Conservation (phyloP, 2,329 filamentous ascomycete species). For the Neofusicoccum kwambonambiense region DNA sequence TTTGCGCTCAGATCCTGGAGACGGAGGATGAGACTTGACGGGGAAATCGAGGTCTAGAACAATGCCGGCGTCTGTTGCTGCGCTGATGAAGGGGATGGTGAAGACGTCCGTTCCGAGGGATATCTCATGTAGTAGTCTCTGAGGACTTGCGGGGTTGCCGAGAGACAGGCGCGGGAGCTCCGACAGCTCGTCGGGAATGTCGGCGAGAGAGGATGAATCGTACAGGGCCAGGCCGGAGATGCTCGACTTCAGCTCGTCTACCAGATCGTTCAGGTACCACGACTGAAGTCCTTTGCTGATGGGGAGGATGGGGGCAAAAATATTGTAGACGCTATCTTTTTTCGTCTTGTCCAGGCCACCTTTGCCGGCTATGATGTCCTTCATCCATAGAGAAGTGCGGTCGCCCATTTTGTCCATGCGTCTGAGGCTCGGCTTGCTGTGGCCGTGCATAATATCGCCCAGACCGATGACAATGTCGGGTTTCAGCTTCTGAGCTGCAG, state of each 20-base stretch:
- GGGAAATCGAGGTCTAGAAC: conserved; percentile 79
- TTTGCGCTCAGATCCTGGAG: conserved; percentile 14
- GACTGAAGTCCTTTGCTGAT: conserved; percentile 73
- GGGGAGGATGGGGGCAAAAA: conserved; percentile 69
- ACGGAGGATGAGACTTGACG: conserved; percentile 25
- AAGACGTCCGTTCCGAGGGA: conserved; percentile 77
- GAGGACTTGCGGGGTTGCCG: conserved; percentile 67
- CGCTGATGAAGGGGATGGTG: conserved; percentile 71
- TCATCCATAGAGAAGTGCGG: conserved; percentile 79
- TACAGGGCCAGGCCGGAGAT: conserved; percentile 76
- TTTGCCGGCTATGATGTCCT: conserved; percentile 57
- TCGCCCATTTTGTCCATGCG: conserved; percentile 80
- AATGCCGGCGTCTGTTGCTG: conserved; percentile 78
- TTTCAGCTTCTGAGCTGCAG: conserved; percentile 61
- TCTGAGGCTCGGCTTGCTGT: conserved; percentile 62
- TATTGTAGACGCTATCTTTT: conserved; percentile 26
- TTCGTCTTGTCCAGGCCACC: conserved; percentile 27
- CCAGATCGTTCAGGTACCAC: conserved; percentile 73
- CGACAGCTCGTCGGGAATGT: conserved; percentile 61
- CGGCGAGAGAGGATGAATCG: conserved; percentile 66
- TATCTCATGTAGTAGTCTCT: conserved; percentile 74
- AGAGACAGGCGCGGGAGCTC: conserved; percentile 73
- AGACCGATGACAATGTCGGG: conserved; percentile 80
- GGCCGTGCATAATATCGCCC: conserved; percentile 68
- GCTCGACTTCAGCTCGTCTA: conserved; percentile 49